phyloP scores from a whole-genome alignment of 2,329 filamentous ascomycete species.

The Fusarium veterinarium region DNA sequence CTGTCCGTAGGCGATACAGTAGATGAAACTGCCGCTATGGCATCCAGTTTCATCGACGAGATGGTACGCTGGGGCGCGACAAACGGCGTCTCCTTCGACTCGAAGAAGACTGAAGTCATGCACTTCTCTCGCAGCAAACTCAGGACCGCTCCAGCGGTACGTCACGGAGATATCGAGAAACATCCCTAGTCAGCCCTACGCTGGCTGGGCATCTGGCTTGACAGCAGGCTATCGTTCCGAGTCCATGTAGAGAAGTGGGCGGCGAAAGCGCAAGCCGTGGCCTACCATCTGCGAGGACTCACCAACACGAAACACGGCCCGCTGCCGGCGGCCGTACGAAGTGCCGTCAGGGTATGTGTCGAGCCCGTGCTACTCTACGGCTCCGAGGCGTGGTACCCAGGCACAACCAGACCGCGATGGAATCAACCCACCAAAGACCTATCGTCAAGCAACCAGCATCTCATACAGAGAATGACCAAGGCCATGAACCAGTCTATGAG shows the following conservation, averaged over 20 bases:
- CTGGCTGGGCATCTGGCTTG: no score
- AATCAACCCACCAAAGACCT: not conserved
- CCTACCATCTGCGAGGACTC: not conserved
- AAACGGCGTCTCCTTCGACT: no score
- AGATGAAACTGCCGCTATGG: no score
- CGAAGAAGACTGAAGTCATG: no score
- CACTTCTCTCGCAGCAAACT: no score
- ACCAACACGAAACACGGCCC: not conserved
- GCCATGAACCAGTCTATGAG: not conserved
- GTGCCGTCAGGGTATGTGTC: not conserved
- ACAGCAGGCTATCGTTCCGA: no score
- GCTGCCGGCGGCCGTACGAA: not conserved
- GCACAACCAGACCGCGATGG: not conserved
- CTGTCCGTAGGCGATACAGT: no score
- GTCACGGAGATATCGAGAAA: no score
- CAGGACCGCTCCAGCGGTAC: no score
- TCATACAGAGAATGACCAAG: not conserved
- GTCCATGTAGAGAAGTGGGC: not conserved
- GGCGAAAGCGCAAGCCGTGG: not conserved
- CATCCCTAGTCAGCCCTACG: no score
- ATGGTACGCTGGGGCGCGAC: no score
- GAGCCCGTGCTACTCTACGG: not conserved
- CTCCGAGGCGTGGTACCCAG: not conserved
- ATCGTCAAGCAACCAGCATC: not conserved
- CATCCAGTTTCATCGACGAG: no score